phyloP scores from a whole-genome alignment of 2,329 filamentous ascomycete species.

The Fusarium penzigii region DNA sequence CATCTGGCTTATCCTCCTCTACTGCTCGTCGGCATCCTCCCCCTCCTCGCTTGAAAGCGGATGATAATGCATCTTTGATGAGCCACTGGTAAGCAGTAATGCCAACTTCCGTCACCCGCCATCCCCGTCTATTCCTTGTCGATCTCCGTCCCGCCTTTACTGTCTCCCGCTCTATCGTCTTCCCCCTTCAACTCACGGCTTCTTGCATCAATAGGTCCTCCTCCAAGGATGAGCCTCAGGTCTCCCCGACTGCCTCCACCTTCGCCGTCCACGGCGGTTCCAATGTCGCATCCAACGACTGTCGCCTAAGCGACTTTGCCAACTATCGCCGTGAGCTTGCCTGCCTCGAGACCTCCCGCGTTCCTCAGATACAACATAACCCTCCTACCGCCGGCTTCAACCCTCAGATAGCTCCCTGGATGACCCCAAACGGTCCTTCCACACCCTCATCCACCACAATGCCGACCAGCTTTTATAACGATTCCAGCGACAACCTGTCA shows the following conservation, averaged over 20 bases:
- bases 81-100: slow-evolving; percentile 28
- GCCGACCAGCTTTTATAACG: slow-evolving; percentile 68
- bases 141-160: slow-evolving; percentile 13
- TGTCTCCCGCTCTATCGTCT: slow-evolving; percentile 1
- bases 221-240: slow-evolving; percentile 43
- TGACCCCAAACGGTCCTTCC: slow-evolving; percentile 45
- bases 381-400: slow-evolving; percentile 53
- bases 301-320: slow-evolving; percentile 60
- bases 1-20: slow-evolving; percentile 8
- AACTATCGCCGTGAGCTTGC: slow-evolving; percentile 74
- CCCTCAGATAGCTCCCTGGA: slow-evolving; percentile 61
- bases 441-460: slow-evolving; percentile 38
- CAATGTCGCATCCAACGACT: slow-evolving; percentile 50
- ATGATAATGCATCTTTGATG: slow-evolving; percentile 28
- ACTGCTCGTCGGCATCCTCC: slow-evolving; percentile 21
- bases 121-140: slow-evolving; percentile 12
- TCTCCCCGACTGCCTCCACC: slow-evolving; percentile 51
- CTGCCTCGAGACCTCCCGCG: slow-evolving; percentile 63
- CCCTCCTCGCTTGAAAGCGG: slow-evolving; percentile 20
- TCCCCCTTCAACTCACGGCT: slow-evolving; percentile 18
- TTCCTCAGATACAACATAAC: slow-evolving; percentile 57
- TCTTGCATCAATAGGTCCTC: slow-evolving; percentile 25
- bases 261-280: slow-evolving; percentile 43
- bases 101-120: slow-evolving; percentile 19
- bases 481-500: slow-evolving; percentile 71